These are phyloP conservation scores for Grosmannia serpens DNA, from an alignment of 2,329 filamentous ascomycete genomes.

Conservation along the genomic window DNA sequence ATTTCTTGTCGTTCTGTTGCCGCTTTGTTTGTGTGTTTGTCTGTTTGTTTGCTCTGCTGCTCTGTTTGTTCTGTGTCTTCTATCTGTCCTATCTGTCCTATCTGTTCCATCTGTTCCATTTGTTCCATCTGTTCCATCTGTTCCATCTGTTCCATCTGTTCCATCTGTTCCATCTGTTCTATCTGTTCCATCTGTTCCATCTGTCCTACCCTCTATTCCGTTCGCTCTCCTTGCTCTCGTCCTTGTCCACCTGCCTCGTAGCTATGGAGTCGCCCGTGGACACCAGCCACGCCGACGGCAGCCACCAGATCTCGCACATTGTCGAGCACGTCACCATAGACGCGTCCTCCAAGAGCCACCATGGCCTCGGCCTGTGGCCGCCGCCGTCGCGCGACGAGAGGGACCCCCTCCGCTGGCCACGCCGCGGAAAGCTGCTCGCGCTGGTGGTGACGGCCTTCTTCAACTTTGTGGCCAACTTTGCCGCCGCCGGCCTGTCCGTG, in stretches of 20 bases:
- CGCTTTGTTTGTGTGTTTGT: not conserved
- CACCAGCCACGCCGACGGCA: not conserved
- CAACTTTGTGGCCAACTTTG: slow-evolving; percentile 9
- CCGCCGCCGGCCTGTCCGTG: slow-evolving; percentile 7
- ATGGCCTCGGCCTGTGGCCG: not conserved
- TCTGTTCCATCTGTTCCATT: too few species aligned
- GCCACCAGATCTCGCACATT: not conserved
- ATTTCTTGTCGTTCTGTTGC: too few species aligned
- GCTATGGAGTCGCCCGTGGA: not conserved
- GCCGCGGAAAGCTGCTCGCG: slow-evolving; percentile 3
- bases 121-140: too few species aligned
- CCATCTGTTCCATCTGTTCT: too few species aligned
- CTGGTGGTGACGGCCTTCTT: slow-evolving; percentile 2
- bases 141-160: too few species aligned
- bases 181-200: too few species aligned
- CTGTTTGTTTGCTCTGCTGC: too few species aligned
- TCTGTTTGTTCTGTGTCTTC: too few species aligned
- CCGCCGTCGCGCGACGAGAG: not conserved
- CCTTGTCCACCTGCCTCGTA: not conserved
- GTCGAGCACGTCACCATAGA: not conserved
- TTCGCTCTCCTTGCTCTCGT: not conserved
- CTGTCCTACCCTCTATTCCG: too few species aligned
- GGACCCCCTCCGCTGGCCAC: slow-evolving; percentile 7
- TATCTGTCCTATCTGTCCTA: too few species aligned
- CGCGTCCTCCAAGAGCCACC: not conserved